Conservation (phyloP, 2,329 filamentous ascomycete species). For the Scedosporium boydii region DNA sequence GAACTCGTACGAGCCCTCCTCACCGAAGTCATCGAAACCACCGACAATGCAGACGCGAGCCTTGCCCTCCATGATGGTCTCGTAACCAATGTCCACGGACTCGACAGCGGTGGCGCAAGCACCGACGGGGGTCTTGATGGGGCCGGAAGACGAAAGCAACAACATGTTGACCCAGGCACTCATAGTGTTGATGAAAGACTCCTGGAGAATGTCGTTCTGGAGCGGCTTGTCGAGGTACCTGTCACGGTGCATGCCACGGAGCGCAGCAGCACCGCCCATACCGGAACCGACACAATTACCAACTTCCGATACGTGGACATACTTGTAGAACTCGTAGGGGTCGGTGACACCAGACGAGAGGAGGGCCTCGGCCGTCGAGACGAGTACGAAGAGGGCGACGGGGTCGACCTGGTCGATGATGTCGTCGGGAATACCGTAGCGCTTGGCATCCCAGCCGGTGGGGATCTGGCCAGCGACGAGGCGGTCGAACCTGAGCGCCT, state of each 20-base stretch:
- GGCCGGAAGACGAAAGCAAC: slow-evolving; percentile 88
- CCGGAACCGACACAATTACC: slow-evolving; percentile 98
- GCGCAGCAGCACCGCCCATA: slow-evolving; percentile 87
- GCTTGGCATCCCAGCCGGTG: slow-evolving; percentile 93
- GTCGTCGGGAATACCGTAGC: slow-evolving; percentile 92
- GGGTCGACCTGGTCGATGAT: slow-evolving; percentile 97
- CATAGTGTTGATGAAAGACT: slow-evolving; percentile 99
- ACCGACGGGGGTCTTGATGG: slow-evolving; percentile 97
- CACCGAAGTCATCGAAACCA: slow-evolving; percentile 98
- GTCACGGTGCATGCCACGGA: slow-evolving; percentile 97
- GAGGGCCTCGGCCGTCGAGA: slow-evolving; percentile 85
- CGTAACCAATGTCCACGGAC: slow-evolving; percentile 94
- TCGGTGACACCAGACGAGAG: slow-evolving; percentile 93
- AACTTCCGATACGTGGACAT: slow-evolving; percentile 94
- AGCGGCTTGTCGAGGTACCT: slow-evolving; percentile 93
- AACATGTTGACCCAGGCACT: slow-evolving; percentile 99
- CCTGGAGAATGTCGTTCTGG: slow-evolving; percentile 97
- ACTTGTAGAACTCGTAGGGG: slow-evolving; percentile 99
- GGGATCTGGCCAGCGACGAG: slow-evolving; percentile 95
- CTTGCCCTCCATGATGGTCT: slow-evolving; percentile 98
- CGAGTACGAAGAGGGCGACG: slow-evolving; percentile 88
- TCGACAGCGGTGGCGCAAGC: slow-evolving; percentile 96
- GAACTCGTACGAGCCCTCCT: slow-evolving; percentile 98
- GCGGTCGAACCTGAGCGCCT: slow-evolving; percentile 93
- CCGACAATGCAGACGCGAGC: slow-evolving; percentile 94